phyloP scores from a whole-genome alignment of 441 rosid species.

The Arabidopsis lyrata region DNA sequence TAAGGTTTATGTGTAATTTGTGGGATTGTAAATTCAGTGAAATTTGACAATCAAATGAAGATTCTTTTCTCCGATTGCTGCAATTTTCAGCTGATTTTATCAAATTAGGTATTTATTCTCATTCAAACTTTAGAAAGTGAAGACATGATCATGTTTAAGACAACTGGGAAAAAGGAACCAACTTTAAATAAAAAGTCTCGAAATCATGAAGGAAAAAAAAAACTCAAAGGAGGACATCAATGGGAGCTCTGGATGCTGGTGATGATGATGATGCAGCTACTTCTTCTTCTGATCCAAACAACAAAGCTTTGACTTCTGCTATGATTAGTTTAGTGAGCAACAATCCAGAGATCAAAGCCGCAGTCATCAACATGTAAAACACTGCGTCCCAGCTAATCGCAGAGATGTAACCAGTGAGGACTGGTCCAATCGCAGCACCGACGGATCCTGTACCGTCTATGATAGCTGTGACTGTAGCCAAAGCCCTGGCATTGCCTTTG shows the following conservation, averaged over 20 bases:
- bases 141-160: constrained; percentile 3
- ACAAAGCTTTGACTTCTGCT: constrained; percentile 67
- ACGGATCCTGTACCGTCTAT: constrained; percentile 97
- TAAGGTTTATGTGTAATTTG: background rate
- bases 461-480: constrained; percentile 96
- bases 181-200: background rate
- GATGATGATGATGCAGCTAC: constrained; percentile 14
- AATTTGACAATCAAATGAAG: background rate
- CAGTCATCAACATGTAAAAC: constrained; percentile 89
- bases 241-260: constrained; percentile 38
- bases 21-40: constrained; percentile 31
- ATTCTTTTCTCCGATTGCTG: constrained; percentile 8
- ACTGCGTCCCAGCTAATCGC: constrained; percentile 83
- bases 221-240: constrained; percentile 36
- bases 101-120: constrained; percentile 4
- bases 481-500: constrained; percentile 81
- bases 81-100: background rate
- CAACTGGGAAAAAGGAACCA: background rate
- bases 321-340: constrained; percentile 76
- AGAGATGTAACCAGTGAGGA: constrained; percentile 87
- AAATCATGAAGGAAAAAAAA: background rate
- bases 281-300: constrained; percentile 52
- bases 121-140: constrained; percentile 23
- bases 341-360: constrained; percentile 84
- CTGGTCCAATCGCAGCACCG: constrained; percentile 95